Conservation (phyloP, 192 early-diverging fungal species). For the Backusella circina region DNA sequence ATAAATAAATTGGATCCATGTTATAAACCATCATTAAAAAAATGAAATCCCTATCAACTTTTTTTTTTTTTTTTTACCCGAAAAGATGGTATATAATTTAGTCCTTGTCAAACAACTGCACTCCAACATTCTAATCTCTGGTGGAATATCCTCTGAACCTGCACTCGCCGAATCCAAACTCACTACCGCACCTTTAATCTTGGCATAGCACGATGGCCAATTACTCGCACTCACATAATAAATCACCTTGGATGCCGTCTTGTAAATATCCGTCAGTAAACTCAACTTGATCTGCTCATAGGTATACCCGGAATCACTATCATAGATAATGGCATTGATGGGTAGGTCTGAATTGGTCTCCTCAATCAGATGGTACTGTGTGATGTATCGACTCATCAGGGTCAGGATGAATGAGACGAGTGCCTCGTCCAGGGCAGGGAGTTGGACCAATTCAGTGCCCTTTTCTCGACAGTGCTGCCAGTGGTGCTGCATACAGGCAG, state of each 20-base stretch:
- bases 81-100: conserved; percentile 9
- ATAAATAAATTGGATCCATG: too few relatives aligned
- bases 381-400: conserved; percentile 17
- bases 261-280: conserved; percentile 65
- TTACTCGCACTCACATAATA: conserved; percentile 87
- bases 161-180: neutral
- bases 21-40: neutral
- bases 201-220: conserved; percentile 77
- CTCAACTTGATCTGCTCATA: conserved; percentile 24
- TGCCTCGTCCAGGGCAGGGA: conserved; percentile 69
- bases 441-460: conserved; percentile 36
- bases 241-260: conserved; percentile 74
- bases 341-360: conserved; percentile 7
- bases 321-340: neutral
- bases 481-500: conserved; percentile 78
- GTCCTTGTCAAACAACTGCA: conserved; percentile 16
- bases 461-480: conserved; percentile 65
- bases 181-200: conserved; percentile 38
- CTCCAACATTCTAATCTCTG: conserved; percentile 26
- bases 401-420: conserved; percentile 31
- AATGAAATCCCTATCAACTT: neutral
- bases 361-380: conserved; percentile 18
- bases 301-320: neutral
- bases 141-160: neutral
- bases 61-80: conserved; percentile 8